Conservation (phyloP, 2,329 filamentous ascomycete species). For the Pseudocercospora musae region DNA sequence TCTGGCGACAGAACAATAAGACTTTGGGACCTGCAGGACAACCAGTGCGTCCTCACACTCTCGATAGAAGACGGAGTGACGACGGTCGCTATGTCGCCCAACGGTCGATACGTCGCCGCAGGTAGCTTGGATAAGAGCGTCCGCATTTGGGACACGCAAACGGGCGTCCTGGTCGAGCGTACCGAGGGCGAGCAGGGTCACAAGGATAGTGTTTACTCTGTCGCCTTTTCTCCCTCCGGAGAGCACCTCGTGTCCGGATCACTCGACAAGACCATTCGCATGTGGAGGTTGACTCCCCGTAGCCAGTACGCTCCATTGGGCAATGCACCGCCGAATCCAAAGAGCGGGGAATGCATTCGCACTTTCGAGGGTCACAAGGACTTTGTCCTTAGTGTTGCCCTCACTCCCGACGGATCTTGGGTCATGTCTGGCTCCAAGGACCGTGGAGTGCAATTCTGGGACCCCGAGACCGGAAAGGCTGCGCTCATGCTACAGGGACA, state of each 20-base stretch:
- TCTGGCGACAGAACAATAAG: conserved; percentile 92
- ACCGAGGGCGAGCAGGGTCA: conserved; percentile 91
- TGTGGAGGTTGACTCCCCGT: conserved; percentile 84
- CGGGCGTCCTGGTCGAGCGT: conserved; percentile 81
- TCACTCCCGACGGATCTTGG: conserved; percentile 92
- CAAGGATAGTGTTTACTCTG: conserved; percentile 94
- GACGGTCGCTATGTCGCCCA: conserved; percentile 93
- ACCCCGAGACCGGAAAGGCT: conserved; percentile 85
- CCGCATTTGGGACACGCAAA: conserved; percentile 89
- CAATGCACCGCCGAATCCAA: conserved; percentile 42
- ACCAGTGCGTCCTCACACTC: conserved; percentile 76
- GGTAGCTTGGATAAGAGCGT: conserved; percentile 97
- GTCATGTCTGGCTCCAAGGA: conserved; percentile 97
- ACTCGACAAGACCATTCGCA: conserved; percentile 97
- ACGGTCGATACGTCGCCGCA: conserved; percentile 89
- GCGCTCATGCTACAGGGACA: conserved; percentile 99
- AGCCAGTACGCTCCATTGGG: conserved; percentile 45
- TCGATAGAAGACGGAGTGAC: conserved; percentile 96
- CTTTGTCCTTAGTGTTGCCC: conserved; percentile 91
- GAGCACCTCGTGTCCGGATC: conserved; percentile 91
- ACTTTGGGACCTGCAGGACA: conserved; percentile 90
- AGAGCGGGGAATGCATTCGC: conserved; percentile 89
- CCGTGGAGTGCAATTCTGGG: conserved; percentile 97
- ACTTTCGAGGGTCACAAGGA: conserved; percentile 99
- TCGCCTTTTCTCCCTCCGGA: conserved; percentile 91